A percentile compares a stretch with the other conserved stretches of the same genome.
phyloP scores from a whole-genome alignment of 1,284 basidiomycete species.

The Fomitopsis betulina region DNA sequence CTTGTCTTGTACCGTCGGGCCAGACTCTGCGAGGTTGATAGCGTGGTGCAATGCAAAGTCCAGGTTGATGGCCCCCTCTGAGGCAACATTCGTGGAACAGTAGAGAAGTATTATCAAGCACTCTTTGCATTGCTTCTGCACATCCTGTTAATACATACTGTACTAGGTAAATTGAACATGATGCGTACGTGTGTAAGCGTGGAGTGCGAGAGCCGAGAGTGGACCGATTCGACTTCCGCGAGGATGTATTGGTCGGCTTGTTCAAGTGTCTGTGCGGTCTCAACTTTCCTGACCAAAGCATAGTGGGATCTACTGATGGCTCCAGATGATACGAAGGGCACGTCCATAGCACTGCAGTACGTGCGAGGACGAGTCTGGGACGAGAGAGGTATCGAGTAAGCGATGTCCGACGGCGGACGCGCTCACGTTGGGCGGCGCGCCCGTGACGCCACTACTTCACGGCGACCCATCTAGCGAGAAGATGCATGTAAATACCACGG shows the following conservation, averaged over 20 bases:
- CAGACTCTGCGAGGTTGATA: constrained; percentile 66
- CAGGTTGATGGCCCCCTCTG: constrained; percentile 38
- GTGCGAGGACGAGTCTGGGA: not conserved
- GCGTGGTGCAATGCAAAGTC: constrained; percentile 70
- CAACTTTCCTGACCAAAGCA: constrained; percentile 63
- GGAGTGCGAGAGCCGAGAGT: constrained; percentile 42
- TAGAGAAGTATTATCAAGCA: constrained; percentile 63
- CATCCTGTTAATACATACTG: constrained; percentile 10
- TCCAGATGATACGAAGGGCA: constrained; percentile 71
- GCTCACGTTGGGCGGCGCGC: not conserved
- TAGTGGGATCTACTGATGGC: constrained; percentile 72
- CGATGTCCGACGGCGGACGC: not conserved
- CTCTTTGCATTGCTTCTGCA: constrained; percentile 56
- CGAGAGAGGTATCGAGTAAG: too few relatives aligned
- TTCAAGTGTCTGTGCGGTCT: constrained; percentile 48
- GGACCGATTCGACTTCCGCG: constrained; percentile 54
- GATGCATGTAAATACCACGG: too few relatives aligned
- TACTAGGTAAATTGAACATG: constrained; percentile 1
- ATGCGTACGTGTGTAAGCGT: constrained; percentile 46
- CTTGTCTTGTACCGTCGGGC: constrained; percentile 55
- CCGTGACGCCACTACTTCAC: not conserved
- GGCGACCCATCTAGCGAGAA: too few relatives aligned
- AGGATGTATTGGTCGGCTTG: constrained; percentile 54
- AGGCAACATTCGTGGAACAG: constrained; percentile 50
- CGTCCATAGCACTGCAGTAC: constrained; percentile 44